Evolutionary conservation across 768 basidiomycete species (phyloP).

Genomic region (Tricholoma saponaceum): DNA sequence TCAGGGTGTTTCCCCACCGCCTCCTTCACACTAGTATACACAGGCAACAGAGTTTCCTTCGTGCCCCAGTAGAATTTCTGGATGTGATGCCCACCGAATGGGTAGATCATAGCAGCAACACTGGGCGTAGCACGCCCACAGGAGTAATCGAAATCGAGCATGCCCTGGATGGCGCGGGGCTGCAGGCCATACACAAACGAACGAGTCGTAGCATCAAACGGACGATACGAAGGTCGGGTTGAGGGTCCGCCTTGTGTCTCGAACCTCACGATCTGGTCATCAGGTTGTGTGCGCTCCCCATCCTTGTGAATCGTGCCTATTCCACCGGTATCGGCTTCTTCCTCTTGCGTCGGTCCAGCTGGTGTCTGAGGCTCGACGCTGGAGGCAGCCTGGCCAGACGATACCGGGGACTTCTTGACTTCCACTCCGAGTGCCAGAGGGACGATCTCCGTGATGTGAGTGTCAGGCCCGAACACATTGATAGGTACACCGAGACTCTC

Average conservation of each 20-base stretch:
- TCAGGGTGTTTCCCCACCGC: slow-evolving; percentile 94
- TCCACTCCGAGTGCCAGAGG: slow-evolving; percentile 94
- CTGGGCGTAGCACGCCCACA: slow-evolving; percentile 89
- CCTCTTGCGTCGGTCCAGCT: slow-evolving; percentile 31
- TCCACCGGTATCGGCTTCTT: slow-evolving; percentile 35
- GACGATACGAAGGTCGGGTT: slow-evolving; percentile 75
- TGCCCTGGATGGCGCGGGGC: slow-evolving; percentile 96
- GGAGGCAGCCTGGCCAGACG: slow-evolving; percentile 22
- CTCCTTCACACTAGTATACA: slow-evolving; percentile 90
- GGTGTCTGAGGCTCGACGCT: slow-evolving; percentile 37
- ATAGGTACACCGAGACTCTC: slow-evolving; percentile 98
- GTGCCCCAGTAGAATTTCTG: slow-evolving; percentile 99
- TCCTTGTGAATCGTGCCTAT: slow-evolving; percentile 74
- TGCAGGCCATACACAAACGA: slow-evolving; percentile 98
- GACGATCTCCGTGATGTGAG: slow-evolving; percentile 97
- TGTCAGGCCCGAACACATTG: slow-evolving; percentile 95
- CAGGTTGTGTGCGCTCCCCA: slow-evolving; percentile 76
- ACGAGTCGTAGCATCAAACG: slow-evolving; percentile 91
- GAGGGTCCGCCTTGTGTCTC: slow-evolving; percentile 42
- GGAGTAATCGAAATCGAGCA: slow-evolving; percentile 98
- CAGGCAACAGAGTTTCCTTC: slow-evolving; percentile 96
- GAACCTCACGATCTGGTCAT: slow-evolving; percentile 91
- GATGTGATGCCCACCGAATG: slow-evolving; percentile 99
- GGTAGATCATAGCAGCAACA: slow-evolving; percentile 99
- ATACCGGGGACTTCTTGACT: slow-evolving; percentile 34